phyloP scores from a whole-genome alignment of 805 yeast species.

The Phaffomyces thermotolerans region DNA sequence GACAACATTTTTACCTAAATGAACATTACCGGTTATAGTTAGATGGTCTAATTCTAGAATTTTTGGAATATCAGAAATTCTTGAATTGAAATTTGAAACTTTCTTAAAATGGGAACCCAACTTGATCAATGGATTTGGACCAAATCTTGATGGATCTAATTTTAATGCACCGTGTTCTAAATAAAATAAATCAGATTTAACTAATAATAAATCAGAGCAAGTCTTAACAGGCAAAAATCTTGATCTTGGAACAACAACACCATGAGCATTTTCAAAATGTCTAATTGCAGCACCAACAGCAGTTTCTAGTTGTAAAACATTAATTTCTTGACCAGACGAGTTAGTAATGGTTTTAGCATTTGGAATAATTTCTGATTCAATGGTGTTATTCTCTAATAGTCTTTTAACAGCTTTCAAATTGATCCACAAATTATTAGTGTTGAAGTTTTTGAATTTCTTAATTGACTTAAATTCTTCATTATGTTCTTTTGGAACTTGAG shows the following conservation, averaged over 20 bases:
- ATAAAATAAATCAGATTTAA: slow-evolving; percentile 88
- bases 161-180: slow-evolving; percentile 87
- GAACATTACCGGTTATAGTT: slow-evolving; percentile 95
- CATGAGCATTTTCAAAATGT: slow-evolving; percentile 91
- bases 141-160: slow-evolving; percentile 79
- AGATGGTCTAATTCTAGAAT: slow-evolving; percentile 94
- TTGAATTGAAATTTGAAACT: slow-evolving; percentile 81
- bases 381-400: slow-evolving; percentile 73
- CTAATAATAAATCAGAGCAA: slow-evolving; percentile 87
- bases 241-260: slow-evolving; percentile 97
- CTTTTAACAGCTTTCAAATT: slow-evolving; percentile 91
- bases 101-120: slow-evolving; percentile 96
- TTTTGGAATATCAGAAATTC: slow-evolving; percentile 93
- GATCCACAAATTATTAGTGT: slow-evolving; percentile 97
- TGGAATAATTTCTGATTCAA: slow-evolving; percentile 92
- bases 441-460: slow-evolving; percentile 96
- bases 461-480: slow-evolving; percentile 96
- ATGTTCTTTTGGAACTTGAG: slow-evolving; percentile 98
- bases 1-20: slow-evolving; percentile 80
- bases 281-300: slow-evolving; percentile 99
- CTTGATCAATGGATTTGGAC: slow-evolving; percentile 88
- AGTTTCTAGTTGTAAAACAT: slow-evolving; percentile 92
- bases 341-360: slow-evolving; percentile 73
- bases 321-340: slow-evolving; percentile 67
- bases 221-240: slow-evolving; percentile 98